Evolutionary conservation across 495 filamentous ascomycete species (phyloP).

Genomic region (Amphirosellinia nigrospora): DNA sequence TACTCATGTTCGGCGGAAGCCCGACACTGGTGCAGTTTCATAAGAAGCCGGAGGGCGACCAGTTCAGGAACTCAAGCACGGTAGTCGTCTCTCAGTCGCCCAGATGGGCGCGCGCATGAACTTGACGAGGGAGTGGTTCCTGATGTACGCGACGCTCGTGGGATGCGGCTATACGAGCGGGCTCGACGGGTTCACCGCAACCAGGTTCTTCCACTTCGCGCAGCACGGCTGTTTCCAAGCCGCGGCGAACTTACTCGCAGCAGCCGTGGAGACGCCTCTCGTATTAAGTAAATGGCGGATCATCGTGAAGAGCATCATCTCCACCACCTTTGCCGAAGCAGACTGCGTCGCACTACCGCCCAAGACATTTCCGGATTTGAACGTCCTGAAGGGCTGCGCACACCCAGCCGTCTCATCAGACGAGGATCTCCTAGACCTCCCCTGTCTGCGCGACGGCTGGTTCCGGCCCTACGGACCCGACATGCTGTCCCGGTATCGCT

Average conservation of each 20-base stretch:
- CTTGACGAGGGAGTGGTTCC: constrained; percentile 27
- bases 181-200: constrained; percentile 16
- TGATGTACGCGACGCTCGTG: constrained; percentile 33
- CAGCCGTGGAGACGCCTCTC: constrained; percentile 15
- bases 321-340: constrained; percentile 17
- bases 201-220: constrained; percentile 26
- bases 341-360: constrained; percentile 13
- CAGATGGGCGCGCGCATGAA: constrained; percentile 21
- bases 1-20: constrained; percentile 35
- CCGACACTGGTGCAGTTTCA: constrained; percentile 33
- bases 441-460: constrained; percentile 25
- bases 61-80: constrained; percentile 26
- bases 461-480: constrained; percentile 30
- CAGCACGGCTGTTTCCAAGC: constrained; percentile 27
- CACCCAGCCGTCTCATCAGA: constrained; percentile 28
- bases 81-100: constrained; percentile 28
- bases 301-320: constrained; percentile 26
- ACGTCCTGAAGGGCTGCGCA: constrained; percentile 9
- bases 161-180: constrained; percentile 30
- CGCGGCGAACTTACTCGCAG: constrained; percentile 22
- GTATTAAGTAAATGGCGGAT: constrained; percentile 31
- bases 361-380: constrained; percentile 24
- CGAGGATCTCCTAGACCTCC: constrained; percentile 15
- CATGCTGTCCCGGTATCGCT: constrained; percentile 22
- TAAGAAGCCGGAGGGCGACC: constrained; percentile 26